Conservation (phyloP, 768 basidiomycete species). For the Candolleomyces aberdarensis region DNA sequence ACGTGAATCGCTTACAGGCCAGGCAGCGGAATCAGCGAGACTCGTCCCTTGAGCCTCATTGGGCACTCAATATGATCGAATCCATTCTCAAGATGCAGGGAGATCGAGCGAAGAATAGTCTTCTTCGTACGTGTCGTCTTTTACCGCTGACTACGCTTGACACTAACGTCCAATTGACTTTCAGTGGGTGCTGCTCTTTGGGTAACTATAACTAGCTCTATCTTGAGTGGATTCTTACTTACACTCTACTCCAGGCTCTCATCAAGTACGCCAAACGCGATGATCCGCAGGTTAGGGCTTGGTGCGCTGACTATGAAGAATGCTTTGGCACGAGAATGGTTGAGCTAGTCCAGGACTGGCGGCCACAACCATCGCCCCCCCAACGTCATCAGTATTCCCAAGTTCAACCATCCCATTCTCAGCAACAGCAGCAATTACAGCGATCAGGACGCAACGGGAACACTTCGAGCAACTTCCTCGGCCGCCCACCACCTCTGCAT, state of each 20-base stretch:
- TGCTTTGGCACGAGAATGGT: slow-evolving; percentile 60
- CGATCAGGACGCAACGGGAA: slow-evolving; percentile 14
- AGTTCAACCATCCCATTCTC: slow-evolving; percentile 14
- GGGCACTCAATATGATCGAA: slow-evolving; percentile 42
- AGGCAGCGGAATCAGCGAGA: slow-evolving; percentile 36
- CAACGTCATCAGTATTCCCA: slow-evolving; percentile 27
- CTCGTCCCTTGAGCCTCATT: slow-evolving; percentile 35
- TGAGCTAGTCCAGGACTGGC: slow-evolving; percentile 43
- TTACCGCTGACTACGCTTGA: slow-evolving; percentile 3
- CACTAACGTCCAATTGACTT: background rate
- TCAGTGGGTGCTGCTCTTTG: slow-evolving; percentile 61
- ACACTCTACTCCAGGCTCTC: slow-evolving; percentile 43
- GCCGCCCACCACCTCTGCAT: slow-evolving; percentile 25
- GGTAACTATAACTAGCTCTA: slow-evolving; percentile 39
- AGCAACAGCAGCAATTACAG: slow-evolving; percentile 19
- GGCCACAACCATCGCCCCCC: slow-evolving; percentile 34
- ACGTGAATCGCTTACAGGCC: slow-evolving; percentile 25
- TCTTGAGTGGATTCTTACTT: slow-evolving; percentile 4
- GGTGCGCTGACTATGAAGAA: slow-evolving; percentile 64
- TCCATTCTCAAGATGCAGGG: slow-evolving; percentile 45
- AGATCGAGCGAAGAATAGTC: slow-evolving; percentile 47
- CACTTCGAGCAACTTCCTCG: slow-evolving; percentile 15
- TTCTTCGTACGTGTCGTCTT: slow-evolving; percentile 33
- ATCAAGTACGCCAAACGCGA: slow-evolving; percentile 62
- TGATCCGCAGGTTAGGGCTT: slow-evolving; percentile 50